These are phyloP conservation scores for Globisporangium ultimum DNA, from an alignment of 352 stramenopile species.

Conservation along the genomic window DNA sequence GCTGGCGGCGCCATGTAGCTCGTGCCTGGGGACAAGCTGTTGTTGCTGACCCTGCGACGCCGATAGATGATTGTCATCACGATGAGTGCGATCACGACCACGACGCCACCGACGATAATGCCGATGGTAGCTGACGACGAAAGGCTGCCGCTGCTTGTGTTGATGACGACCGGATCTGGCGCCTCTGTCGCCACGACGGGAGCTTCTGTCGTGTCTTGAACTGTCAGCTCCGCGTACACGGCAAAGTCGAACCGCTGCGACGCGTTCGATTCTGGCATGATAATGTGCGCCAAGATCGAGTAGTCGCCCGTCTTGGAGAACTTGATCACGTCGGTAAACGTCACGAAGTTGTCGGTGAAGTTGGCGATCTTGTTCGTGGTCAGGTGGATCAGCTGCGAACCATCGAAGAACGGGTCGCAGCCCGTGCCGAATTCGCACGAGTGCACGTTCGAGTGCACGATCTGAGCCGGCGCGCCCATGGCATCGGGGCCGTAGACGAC, in stretches of 20 bases:
- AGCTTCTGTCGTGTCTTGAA: constrained; percentile 19
- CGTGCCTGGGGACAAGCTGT: constrained; percentile 10
- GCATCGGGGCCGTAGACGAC: constrained; percentile 34
- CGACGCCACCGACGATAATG: constrained; percentile 55
- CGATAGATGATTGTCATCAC: constrained; percentile 39
- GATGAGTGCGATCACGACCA: constrained; percentile 41
- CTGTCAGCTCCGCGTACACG: constrained; percentile 40
- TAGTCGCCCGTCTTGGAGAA: constrained; percentile 33
- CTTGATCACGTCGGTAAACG: constrained; percentile 31
- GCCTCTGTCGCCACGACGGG: constrained; percentile 6
- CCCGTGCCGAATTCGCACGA: constrained; percentile 45
- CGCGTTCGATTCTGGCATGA: constrained; percentile 46
- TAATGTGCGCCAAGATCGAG: constrained; percentile 58
- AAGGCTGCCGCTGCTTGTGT: constrained; percentile 20
- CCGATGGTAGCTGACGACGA: constrained; percentile 46
- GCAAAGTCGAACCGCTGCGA: constrained; percentile 47
- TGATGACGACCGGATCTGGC: not conserved
- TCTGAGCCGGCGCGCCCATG: constrained; percentile 38
- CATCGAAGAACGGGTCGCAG: constrained; percentile 56
- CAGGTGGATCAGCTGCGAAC: constrained; percentile 46
- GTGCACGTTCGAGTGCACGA: constrained; percentile 67
- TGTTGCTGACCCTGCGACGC: constrained; percentile 16
- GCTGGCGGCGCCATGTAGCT: constrained; percentile 47
- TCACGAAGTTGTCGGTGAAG: constrained; percentile 43
- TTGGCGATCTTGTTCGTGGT: constrained; percentile 54